A percentile compares a stretch with the other conserved stretches of the same genome.
phyloP scores from a whole-genome alignment of 306 rosid species.

The Aeschynomene evenia region DNA sequence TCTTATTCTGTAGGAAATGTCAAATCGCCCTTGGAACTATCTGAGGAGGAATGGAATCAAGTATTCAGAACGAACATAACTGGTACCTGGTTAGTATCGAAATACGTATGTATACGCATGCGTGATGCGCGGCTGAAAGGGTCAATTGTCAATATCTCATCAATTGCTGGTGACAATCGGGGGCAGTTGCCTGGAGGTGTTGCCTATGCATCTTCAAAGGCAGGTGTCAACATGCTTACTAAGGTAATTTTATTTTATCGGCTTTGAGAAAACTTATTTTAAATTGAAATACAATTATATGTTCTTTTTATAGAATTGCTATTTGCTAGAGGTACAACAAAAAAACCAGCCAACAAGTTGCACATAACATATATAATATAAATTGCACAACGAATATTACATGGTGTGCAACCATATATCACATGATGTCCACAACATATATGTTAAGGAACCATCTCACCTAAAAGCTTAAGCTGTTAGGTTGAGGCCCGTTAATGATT shows the following conservation, averaged over 20 bases:
- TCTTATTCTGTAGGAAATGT: slow-evolving; percentile 49
- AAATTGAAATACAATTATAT: too few species aligned
- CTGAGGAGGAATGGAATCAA: slow-evolving; percentile 72
- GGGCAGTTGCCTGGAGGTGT: slow-evolving; percentile 63
- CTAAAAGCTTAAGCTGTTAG: too few species aligned
- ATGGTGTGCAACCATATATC: too few species aligned
- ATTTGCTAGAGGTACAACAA: too few species aligned
- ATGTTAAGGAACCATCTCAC: too few species aligned
- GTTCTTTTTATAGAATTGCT: too few species aligned
- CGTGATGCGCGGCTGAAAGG: slow-evolving; percentile 52
- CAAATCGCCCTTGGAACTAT: slow-evolving; percentile 48
- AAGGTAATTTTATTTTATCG: slow-evolving; percentile 54
- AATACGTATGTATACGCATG: slow-evolving; percentile 56
- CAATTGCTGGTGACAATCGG: slow-evolving; percentile 60
- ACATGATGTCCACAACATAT: too few species aligned
- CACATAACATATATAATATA: too few species aligned
- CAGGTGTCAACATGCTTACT: slow-evolving; percentile 53
- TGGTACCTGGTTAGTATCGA: slow-evolving; percentile 81
- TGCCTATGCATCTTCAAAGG: slow-evolving; percentile 66
- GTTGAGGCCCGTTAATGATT: too few species aligned
- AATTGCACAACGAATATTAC: too few species aligned
- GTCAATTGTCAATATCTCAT: slow-evolving; percentile 71
- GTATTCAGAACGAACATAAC: slow-evolving; percentile 56
- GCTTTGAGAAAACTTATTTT: too few species aligned
- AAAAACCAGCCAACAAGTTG: too few species aligned